Conservation (phyloP, 345 rosid species). For the Gossypium anomalum region DNA sequence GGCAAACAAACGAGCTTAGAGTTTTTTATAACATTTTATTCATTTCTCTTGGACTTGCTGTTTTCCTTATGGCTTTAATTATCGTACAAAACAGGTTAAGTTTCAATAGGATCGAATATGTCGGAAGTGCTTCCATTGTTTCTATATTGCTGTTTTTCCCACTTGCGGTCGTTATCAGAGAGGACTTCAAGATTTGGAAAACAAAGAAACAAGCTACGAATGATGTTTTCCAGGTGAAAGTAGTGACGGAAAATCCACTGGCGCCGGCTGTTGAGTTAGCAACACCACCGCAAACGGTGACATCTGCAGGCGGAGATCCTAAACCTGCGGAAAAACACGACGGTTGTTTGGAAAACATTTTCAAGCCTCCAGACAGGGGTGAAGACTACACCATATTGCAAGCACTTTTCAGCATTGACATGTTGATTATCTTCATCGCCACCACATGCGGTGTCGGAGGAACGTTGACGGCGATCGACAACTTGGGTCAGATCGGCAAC, state of each 20-base stretch:
- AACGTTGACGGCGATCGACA: conserved; percentile 54
- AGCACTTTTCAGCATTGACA: conserved; percentile 52
- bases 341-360: conserved; percentile 32
- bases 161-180: conserved; percentile 33
- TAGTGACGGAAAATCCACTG: conserved; percentile 27
- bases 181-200: conserved; percentile 36
- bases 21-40: conserved; percentile 42
- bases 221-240: conserved; percentile 23
- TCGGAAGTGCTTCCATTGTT: conserved; percentile 37
- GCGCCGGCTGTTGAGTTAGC: background rate
- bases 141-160: conserved; percentile 35
- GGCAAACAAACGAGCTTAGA: conserved; percentile 33
- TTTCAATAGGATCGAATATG: conserved; percentile 30
- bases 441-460: conserved; percentile 48
- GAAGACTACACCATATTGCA: conserved; percentile 50
- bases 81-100: conserved; percentile 35
- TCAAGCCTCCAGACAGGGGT: conserved; percentile 50
- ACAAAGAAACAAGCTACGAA: conserved; percentile 26
- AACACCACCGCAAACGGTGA: background rate
- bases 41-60: conserved; percentile 43
- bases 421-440: conserved; percentile 45
- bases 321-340: conserved; percentile 15
- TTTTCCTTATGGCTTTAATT: conserved; percentile 42
- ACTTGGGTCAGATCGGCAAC: conserved; percentile 45
- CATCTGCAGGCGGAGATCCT: background rate